Evolutionary conservation across 106 monocot genomes (phyloP).

Genomic region (Triglochin maritima): DNA sequence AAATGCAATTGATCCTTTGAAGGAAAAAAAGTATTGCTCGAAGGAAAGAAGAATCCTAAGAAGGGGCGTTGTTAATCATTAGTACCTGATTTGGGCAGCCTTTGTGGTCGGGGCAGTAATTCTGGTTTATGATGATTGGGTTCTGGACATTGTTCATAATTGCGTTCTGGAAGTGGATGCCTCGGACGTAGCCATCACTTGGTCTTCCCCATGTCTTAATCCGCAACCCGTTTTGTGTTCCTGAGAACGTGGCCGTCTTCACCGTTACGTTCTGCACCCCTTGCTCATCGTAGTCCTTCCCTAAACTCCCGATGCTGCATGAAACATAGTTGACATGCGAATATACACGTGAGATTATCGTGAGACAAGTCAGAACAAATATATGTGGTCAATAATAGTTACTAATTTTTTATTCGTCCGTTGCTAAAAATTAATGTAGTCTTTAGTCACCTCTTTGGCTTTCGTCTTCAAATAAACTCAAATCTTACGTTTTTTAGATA

Average conservation of each 20-base stretch:
- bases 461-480: too few species aligned
- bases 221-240: conserved; percentile 49
- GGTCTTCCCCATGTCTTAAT: conserved; percentile 61
- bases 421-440: too few species aligned
- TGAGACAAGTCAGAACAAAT: too few species aligned
- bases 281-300: conserved; percentile 19
- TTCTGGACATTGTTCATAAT: conserved; percentile 48
- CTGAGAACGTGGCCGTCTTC: conserved; percentile 35
- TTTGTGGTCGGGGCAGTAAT: conserved; percentile 40
- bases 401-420: too few species aligned
- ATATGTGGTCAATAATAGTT: too few species aligned
- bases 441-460: too few species aligned
- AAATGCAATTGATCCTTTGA: too few species aligned
- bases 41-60: too few species aligned
- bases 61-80: not conserved
- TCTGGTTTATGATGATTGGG: conserved; percentile 62
- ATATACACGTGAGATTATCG: too few species aligned
- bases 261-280: conserved; percentile 67
- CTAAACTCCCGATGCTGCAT: conserved; percentile 49
- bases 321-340: too few species aligned
- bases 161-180: conserved; percentile 35
- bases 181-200: conserved; percentile 34
- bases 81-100: conserved; percentile 34
- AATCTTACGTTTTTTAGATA: too few species aligned
- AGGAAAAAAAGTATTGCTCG: too few species aligned